A percentile compares a stretch with the other conserved stretches of the same genome.
phyloP scores from a whole-genome alignment of 345 rosid genomes.

The Carallia pectinifolia region DNA sequence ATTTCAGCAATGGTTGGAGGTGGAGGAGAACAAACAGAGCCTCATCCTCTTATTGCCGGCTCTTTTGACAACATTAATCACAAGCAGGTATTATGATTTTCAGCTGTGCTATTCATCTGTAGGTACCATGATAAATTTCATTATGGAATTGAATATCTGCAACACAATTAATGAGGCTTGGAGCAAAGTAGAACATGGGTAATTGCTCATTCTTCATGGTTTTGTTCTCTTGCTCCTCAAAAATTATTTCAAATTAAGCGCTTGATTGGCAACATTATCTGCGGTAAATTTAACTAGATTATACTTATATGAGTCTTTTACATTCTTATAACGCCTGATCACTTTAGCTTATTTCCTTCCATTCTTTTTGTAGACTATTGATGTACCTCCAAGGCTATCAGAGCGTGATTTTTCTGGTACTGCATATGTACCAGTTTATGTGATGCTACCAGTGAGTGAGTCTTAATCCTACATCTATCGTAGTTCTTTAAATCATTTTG shows the following conservation, averaged over 20 bases:
- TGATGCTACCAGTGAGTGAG: conserved; percentile 87
- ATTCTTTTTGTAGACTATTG: conserved; percentile 44
- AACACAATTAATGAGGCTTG: conserved; percentile 8
- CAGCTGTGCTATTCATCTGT: conserved; percentile 5
- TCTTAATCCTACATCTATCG: conserved; percentile 6
- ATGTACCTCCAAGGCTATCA: conserved; percentile 47
- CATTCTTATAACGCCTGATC: not conserved
- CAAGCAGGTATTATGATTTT: conserved; percentile 59
- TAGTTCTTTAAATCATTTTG: conserved; percentile 4
- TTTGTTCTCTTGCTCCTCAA: not conserved
- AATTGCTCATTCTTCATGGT: not conserved
- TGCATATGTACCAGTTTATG: conserved; percentile 81
- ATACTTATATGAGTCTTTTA: not conserved
- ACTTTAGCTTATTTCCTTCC: not conserved
- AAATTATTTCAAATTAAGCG: not conserved
- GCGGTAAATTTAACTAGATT: too few species aligned
- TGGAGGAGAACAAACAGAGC: conserved; percentile 51
- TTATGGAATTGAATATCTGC: conserved; percentile 5
- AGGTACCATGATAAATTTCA: conserved; percentile 2
- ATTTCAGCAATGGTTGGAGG: conserved; percentile 55
- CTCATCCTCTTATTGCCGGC: conserved; percentile 45
- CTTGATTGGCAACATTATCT: not conserved
- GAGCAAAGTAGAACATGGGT: not conserved
- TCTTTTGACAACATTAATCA: conserved; percentile 47
- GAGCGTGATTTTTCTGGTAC: conserved; percentile 88